phyloP scores from a whole-genome alignment of 257 asterid species.

The Henckelia pumila region DNA sequence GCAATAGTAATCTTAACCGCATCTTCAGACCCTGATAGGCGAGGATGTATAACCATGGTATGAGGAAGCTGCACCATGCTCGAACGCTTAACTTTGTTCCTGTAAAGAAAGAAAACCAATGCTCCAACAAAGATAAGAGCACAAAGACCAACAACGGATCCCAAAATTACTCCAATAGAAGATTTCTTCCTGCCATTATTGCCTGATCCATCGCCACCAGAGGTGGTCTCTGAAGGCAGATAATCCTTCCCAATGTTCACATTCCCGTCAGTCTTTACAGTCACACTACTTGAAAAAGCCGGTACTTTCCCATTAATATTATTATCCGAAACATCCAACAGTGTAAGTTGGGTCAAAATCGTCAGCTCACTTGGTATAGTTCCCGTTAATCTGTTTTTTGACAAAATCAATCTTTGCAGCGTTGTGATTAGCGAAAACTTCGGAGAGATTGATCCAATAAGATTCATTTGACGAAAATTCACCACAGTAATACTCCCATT shows the following conservation, averaged over 20 bases:
- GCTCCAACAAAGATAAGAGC: constrained; percentile 40
- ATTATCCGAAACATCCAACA: constrained; percentile 64
- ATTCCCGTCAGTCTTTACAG: constrained; percentile 45
- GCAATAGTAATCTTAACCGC: constrained; percentile 39
- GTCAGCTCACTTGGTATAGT: constrained; percentile 39
- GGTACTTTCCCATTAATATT: constrained; percentile 60
- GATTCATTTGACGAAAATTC: too few species aligned
- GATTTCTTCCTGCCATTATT: constrained; percentile 10
- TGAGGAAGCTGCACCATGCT: constrained; percentile 17
- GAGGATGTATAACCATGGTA: too few species aligned
- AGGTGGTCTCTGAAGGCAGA: background rate
- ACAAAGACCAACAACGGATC: constrained; percentile 64
- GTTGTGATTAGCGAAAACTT: constrained; percentile 14
- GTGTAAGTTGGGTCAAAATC: background rate
- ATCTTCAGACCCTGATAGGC: too few species aligned
- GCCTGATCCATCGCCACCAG: constrained; percentile 6
- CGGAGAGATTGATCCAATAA: too few species aligned
- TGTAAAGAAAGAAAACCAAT: constrained; percentile 38
- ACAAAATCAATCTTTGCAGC: constrained; percentile 49
- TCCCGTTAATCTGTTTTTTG: constrained; percentile 55
- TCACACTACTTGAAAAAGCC: constrained; percentile 36
- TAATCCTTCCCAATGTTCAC: constrained; percentile 54
- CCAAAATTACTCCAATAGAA: constrained; percentile 47
- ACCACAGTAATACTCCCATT: too few species aligned
- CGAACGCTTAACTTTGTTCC: constrained; percentile 43